phyloP scores from a whole-genome alignment of 2,329 filamentous ascomycete genomes.

The Pseudopyricularia javanii region DNA sequence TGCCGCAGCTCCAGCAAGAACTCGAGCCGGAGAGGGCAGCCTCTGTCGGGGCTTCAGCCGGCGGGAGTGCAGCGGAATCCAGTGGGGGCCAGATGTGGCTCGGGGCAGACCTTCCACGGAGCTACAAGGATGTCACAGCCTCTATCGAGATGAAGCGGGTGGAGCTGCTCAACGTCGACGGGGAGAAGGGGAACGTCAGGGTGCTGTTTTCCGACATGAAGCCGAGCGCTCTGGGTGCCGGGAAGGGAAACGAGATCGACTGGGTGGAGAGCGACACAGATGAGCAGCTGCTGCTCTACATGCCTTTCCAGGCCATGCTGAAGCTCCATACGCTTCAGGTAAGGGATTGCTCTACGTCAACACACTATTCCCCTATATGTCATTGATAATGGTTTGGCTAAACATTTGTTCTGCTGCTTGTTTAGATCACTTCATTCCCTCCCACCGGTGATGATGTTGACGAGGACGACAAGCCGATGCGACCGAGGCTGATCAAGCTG shows the following conservation, averaged over 20 bases:
- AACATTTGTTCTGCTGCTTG: conserved; percentile 4
- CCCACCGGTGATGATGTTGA: conserved; percentile 35
- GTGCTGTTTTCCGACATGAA: conserved; percentile 59
- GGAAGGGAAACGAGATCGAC: conserved; percentile 50
- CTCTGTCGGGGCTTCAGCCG: too few species aligned
- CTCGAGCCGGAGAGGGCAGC: conserved; percentile 30
- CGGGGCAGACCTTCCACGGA: conserved; percentile 62
- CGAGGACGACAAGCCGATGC: conserved; percentile 64
- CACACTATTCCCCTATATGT: background rate
- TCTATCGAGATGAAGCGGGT: conserved; percentile 68
- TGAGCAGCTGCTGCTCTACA: conserved; percentile 86
- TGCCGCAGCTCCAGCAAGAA: conserved; percentile 47
- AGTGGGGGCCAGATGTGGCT: conserved; percentile 50
- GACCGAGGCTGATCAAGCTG: conserved; percentile 72
- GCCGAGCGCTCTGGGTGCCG: conserved; percentile 51
- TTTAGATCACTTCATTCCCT: conserved; percentile 73
- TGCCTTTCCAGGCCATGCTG: conserved; percentile 76
- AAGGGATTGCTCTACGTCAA: conserved; percentile 10
- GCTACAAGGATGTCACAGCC: conserved; percentile 74
- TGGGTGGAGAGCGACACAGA: conserved; percentile 96
- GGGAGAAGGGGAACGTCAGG: conserved; percentile 59
- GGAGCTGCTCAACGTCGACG: conserved; percentile 81
- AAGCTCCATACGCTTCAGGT: conserved; percentile 79
- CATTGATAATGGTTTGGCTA: background rate
- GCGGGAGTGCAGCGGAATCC: conserved; percentile 24